Base-by-base conservation (phyloP, 805 yeast species). In the Wickerhamiella slavikovae region DNA sequence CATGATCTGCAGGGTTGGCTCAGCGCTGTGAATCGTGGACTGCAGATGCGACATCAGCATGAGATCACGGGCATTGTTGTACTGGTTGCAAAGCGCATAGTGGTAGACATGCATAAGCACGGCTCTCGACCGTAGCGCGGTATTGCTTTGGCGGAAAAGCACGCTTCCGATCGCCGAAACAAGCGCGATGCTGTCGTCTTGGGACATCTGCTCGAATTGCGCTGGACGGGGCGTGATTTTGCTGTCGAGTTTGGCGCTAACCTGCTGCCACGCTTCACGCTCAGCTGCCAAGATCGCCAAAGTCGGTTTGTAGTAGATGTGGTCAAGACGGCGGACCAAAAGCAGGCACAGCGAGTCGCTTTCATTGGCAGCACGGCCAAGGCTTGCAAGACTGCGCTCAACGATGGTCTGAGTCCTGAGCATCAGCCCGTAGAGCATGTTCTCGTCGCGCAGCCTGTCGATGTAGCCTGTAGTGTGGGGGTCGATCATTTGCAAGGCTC, bases 381-480 rank as follows among this genome's bases (percentile, higher is more conserved):
- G 18, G 3, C 34, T 30, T 18, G 28, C 34, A 27, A 41, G 30
- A 30, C 66, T 66, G 22, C 60, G 49, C 55, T 85, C 95, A 49
- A 74, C 64, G 56, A 89, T 85, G 37, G 76, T 53, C 60, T 89
- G 98, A 16, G 80, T 69, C 47, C 93, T 71, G 36, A 89, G 65
- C 37, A 89, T 64, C 48, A 79, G 61, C 32, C 63, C 61, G 58
- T 82, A 85, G 32, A 89, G 62, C 22, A 56, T 55, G 37, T 71
- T 63, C 58, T 89, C 98, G 53, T 83, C 93, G 53, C 73, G 74
- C 48, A 89, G 66, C 52, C 96, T 70, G 41, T 74, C 77, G 41
- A 89, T 66, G 54, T 85, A 89, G 54, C 89, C 98, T 34, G 79
- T 72, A 15, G 95, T 76, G 51, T 89, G 95, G 26, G 95, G 93